Conservation (phyloP, 129 eudicot genomes). For the Mikania micrantha region DNA sequence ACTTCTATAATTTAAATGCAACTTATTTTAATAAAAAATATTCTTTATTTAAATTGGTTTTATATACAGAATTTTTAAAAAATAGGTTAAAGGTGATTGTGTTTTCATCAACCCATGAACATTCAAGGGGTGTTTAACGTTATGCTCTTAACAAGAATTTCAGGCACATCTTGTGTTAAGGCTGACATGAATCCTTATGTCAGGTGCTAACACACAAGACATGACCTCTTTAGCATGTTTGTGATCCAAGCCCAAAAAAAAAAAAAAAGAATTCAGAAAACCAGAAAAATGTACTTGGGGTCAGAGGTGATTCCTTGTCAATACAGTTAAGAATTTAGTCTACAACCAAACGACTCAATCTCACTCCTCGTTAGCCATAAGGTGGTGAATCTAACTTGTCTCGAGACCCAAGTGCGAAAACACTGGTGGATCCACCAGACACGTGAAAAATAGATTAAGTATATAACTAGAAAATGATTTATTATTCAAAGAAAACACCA, state of each 20-base stretch:
- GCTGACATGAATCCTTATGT: too few relatives aligned
- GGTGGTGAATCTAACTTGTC: too few relatives aligned
- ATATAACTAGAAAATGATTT: background rate
- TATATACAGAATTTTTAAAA: too few relatives aligned
- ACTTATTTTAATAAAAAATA: too few relatives aligned
- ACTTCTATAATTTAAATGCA: too few relatives aligned
- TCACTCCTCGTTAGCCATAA: background rate
- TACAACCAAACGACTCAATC: background rate
- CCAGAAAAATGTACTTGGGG: background rate
- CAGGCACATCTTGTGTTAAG: background rate
- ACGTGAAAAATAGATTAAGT: background rate
- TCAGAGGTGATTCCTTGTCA: background rate
- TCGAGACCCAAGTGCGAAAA: background rate
- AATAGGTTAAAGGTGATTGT: too few relatives aligned
- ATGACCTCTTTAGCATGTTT: background rate
- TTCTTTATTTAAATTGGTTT: too few relatives aligned
- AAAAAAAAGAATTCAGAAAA: too few relatives aligned
- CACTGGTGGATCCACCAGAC: background rate
- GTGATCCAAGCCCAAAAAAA: background rate
- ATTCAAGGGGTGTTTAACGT: too few relatives aligned
- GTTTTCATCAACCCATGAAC: too few relatives aligned
- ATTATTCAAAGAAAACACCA: slow-evolving; percentile 10
- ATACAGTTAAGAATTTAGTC: background rate
- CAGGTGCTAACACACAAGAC: too few relatives aligned
- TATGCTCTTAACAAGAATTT: background rate